Evolutionary conservation across 768 basidiomycete species (phyloP), one percentile per base, ranked within the genome.

Genomic region (Cyclocybe aegerita): DNA sequence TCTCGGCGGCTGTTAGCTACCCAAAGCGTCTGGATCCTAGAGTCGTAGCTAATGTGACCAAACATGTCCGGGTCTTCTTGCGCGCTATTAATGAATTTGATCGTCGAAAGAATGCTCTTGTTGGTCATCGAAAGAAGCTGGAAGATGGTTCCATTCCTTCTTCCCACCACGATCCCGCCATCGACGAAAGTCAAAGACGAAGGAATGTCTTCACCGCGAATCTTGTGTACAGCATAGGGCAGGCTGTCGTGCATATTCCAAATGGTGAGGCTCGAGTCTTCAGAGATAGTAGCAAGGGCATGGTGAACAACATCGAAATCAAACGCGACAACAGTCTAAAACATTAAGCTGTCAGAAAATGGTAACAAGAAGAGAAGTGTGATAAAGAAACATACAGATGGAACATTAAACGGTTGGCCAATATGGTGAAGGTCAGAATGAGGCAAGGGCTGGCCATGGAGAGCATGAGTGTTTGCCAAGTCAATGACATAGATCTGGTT

Each of bases 101-200:
- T 75, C 5, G 86, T 90, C 10, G 91, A 89, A 30, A 90, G 72
- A 1, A 93, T 79, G 41, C 75, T 76, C 65, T 85, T 87, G 52
- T 82, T 83, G 46, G 86, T 83, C 43, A 81, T 76, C n/a, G 88
- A 85, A 33, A 93, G 73, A 30, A 93, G 73, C 67, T 93, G 91
- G 76, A 91, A 86, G 53, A 90, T 68, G 0, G 91, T 93, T 15
- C 91, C 91, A 46, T 88, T 90, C 71, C 79, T 90, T 61, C 91
- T 79, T 39, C 91, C 91, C 40, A 93, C 75, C 42, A 93, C 79
- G 38, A 93, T 80, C n/a, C 91, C 91, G 17, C 85, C 84, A 54
- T 93, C 90, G 43, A 93, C 85, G 64, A 92, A 90, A 15, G 85
- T 88, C 57, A 93, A 72, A 1, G 90, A 93, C 2, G 91, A 93